Conservation (phyloP, 805 yeast genomes). For the Suhomyces sp. region DNA sequence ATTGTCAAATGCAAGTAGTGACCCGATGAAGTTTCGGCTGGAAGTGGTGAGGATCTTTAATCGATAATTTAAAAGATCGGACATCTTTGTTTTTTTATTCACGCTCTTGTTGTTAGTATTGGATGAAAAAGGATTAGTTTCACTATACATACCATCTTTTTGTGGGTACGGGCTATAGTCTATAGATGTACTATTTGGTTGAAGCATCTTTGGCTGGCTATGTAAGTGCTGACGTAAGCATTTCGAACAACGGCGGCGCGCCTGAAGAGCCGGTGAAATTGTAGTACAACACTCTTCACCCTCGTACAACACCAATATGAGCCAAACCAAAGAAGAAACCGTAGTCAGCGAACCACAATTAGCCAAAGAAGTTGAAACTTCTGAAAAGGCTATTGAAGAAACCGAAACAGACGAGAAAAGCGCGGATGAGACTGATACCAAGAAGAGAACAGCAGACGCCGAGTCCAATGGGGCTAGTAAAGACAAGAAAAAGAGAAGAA, state of each 20-base stretch:
- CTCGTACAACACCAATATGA: neutral
- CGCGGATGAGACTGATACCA: neutral
- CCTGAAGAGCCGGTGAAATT: neutral
- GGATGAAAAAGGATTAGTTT: neutral
- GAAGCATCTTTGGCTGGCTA: neutral
- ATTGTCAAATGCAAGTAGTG: slow-evolving; percentile 82
- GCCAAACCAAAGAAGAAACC: slow-evolving; percentile 2
- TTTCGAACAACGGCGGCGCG: neutral
- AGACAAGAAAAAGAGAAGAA: slow-evolving; percentile 39
- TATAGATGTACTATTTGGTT: neutral
- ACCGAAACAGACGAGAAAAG: slow-evolving; percentile 2
- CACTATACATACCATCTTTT: neutral
- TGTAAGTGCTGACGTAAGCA: neutral
- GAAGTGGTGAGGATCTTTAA: slow-evolving; percentile 76
- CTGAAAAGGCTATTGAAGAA: slow-evolving; percentile 2
- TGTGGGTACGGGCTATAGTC: neutral
- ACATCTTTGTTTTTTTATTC: slow-evolving; percentile 39
- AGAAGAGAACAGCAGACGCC: slow-evolving; percentile 8
- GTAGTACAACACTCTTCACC: neutral
- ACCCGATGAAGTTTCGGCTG: slow-evolving; percentile 74
- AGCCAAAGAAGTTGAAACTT: neutral
- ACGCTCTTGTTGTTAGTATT: slow-evolving; percentile 2
- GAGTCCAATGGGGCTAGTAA: slow-evolving; percentile 13
- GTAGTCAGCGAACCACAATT: neutral
- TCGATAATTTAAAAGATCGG: slow-evolving; percentile 71